Conservation (phyloP, 116 monocot genomes). For the Posidonia oceanica region DNA sequence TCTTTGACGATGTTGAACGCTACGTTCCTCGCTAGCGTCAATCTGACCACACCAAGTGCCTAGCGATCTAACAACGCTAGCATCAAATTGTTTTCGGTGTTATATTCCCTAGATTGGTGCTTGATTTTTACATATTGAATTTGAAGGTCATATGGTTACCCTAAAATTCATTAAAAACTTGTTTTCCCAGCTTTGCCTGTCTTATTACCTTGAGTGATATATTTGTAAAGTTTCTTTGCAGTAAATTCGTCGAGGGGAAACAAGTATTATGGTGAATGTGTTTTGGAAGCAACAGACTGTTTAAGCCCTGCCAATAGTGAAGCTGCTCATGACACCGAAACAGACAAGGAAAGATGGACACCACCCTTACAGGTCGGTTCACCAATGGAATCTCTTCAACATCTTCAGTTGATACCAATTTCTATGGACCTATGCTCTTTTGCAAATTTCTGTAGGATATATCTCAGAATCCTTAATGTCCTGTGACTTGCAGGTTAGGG, state of each 20-base stretch:
- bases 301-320: slow-evolving; percentile 58
- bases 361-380: slow-evolving; percentile 51
- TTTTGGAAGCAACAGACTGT: slow-evolving; percentile 27
- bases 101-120: too few relatives aligned
- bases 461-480: neutral
- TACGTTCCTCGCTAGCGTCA: too few relatives aligned
- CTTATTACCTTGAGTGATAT: neutral
- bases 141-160: neutral
- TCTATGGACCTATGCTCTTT: too few relatives aligned
- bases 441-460: too few relatives aligned
- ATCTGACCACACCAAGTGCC: too few relatives aligned
- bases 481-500: slow-evolving; percentile 47
- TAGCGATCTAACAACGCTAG: too few relatives aligned
- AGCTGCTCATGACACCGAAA: slow-evolving; percentile 70
- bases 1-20: too few relatives aligned
- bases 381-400: neutral
- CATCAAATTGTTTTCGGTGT: neutral
- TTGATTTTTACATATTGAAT: neutral
- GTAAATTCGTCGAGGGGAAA: slow-evolving; percentile 90
- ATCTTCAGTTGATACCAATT: neutral
- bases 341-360: slow-evolving; percentile 64
- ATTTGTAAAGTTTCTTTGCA: slow-evolving; percentile 20
- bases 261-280: slow-evolving; percentile 76
- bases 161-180: neutral
- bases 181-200: neutral